Evolutionary conservation across 768 basidiomycete species (phyloP).

Genomic region (Boletus bicolor): DNA sequence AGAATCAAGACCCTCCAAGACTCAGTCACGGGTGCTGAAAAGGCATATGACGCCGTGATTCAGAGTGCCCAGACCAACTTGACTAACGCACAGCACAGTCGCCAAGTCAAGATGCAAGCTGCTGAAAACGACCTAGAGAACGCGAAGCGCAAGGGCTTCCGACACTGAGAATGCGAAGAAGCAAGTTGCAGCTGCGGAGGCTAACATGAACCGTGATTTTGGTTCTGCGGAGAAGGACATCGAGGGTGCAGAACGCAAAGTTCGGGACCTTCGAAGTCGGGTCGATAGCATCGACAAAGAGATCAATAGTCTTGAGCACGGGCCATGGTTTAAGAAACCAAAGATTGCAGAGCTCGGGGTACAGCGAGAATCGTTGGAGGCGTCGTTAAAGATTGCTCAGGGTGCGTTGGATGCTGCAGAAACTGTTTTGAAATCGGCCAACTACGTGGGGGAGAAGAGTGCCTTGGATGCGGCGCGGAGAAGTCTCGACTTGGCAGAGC

Average conservation of each 20-base stretch:
- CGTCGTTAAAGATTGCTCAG: background rate
- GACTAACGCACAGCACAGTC: conserved; percentile 2
- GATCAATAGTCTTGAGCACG: background rate
- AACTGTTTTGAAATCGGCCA: background rate
- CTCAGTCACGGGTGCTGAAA: background rate
- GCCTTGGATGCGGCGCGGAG: background rate
- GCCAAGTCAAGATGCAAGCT: background rate
- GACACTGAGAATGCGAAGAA: background rate
- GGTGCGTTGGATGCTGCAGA: background rate
- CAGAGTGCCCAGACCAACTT: background rate
- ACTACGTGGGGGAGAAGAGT: background rate
- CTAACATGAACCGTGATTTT: background rate
- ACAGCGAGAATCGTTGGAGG: background rate
- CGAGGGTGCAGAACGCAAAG: background rate
- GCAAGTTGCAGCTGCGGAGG: background rate
- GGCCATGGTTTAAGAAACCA: background rate
- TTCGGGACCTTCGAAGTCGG: background rate
- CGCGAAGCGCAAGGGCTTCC: background rate
- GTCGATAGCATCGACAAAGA: background rate
- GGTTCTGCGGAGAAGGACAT: conserved; percentile 1
- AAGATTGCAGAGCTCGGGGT: background rate
- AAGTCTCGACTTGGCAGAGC: background rate
- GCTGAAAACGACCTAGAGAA: background rate
- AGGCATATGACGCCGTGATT: background rate
- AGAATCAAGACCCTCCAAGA: background rate